Conservation (phyloP, 306 rosid species). For the Cicer bijugum region DNA sequence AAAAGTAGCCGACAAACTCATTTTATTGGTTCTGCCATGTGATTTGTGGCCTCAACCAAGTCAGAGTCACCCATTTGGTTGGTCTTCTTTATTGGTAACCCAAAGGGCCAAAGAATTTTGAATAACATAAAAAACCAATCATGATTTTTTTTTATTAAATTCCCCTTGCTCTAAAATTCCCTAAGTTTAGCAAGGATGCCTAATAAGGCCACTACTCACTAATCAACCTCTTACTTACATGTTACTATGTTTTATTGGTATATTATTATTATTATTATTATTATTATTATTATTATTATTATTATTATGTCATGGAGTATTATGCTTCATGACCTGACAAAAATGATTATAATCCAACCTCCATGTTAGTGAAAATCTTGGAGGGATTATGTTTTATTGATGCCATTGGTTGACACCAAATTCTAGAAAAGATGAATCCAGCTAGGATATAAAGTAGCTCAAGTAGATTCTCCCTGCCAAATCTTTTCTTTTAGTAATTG, state of each 20-base stretch:
- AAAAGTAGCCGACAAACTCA: conserved; percentile 96
- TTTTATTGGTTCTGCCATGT: conserved; percentile 72
- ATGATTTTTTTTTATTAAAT: conserved; percentile 55
- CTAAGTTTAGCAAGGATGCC: conserved; percentile 66
- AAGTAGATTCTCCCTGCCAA: conserved; percentile 57
- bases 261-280: not conserved
- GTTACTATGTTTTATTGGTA: conserved; percentile 3
- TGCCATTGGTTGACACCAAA: conserved; percentile 59
- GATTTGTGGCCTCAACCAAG: conserved; percentile 80
- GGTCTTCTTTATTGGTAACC: conserved; percentile 52
- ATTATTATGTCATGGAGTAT: conserved; percentile 38
- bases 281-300: not conserved
- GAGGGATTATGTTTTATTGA: conserved; percentile 54
- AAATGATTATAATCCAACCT: conserved; percentile 59
- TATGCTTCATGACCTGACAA: conserved; percentile 54
- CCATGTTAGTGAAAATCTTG: conserved; percentile 57
- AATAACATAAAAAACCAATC: conserved; percentile 50
- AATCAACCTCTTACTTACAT: conserved; percentile 49
- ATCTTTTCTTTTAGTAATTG: conserved; percentile 43
- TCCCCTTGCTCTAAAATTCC: conserved; percentile 49
- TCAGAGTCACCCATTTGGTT: conserved; percentile 65
- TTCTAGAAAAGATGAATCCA: conserved; percentile 69
- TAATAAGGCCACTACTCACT: conserved; percentile 57
- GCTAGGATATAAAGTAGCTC: conserved; percentile 57
- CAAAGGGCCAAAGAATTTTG: conserved; percentile 38